phyloP scores from a whole-genome alignment of 1,284 basidiomycete species.

The Chalciporus sp. region DNA sequence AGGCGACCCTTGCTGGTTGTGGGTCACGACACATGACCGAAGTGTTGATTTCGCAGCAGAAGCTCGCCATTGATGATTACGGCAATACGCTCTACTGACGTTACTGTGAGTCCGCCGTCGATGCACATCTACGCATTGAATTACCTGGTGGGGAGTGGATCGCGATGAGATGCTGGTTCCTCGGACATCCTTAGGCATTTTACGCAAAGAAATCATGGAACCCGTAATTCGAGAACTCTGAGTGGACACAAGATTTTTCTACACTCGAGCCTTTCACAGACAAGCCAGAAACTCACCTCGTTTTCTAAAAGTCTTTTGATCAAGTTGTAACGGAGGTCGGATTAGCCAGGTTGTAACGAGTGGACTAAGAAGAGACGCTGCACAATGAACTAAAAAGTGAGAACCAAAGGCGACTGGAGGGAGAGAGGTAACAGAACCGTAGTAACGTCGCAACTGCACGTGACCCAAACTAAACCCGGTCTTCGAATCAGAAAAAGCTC shows the following conservation, averaged over 20 bases:
- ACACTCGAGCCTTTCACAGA: not conserved
- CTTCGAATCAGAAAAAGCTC: not conserved
- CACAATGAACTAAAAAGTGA: not conserved
- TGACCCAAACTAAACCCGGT: not conserved
- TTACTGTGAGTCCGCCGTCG: not conserved
- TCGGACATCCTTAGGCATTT: not conserved
- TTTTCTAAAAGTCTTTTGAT: not conserved
- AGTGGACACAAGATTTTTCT: not conserved
- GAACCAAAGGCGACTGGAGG: not conserved
- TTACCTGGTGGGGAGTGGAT: not conserved
- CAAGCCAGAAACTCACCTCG: not conserved
- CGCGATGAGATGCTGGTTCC: not conserved
- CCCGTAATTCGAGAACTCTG: not conserved
- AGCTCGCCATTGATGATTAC: not conserved
- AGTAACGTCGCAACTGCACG: not conserved
- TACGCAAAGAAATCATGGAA: not conserved
- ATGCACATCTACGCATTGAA: not conserved
- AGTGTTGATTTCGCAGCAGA: not conserved
- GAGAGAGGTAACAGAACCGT: not conserved
- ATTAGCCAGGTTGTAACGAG: not conserved
- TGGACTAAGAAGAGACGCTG: too few species aligned
- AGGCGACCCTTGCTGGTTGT: not conserved
- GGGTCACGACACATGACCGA: not conserved
- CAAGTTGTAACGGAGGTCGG: not conserved
- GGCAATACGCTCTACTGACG: not conserved